Conservation (phyloP, 2,329 filamentous ascomycete species). For the Zasmidium cellare region DNA sequence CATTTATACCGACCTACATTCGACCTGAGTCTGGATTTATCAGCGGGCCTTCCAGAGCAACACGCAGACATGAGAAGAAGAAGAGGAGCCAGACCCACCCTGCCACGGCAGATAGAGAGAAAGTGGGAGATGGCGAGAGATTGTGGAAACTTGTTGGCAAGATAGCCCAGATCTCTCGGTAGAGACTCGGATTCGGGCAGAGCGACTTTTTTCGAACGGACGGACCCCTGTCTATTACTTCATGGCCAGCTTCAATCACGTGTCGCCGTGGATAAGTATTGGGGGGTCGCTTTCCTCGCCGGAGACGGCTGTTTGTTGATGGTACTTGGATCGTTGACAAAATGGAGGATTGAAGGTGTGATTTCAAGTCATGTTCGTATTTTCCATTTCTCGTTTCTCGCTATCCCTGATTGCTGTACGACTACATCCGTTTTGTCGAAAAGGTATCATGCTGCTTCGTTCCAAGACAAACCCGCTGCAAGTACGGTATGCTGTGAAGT, state of each 20-base stretch:
- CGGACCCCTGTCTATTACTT: too few relatives aligned
- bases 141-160: not conserved
- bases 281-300: too few relatives aligned
- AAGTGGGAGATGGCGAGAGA: not conserved
- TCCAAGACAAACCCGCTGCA: not conserved
- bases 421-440: not conserved
- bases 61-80: too few relatives aligned
- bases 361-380: too few relatives aligned
- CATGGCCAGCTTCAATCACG: too few relatives aligned
- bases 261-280: too few relatives aligned
- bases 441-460: not conserved
- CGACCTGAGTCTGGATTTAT: constrained; percentile 8
- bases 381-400: too few relatives aligned
- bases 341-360: too few relatives aligned
- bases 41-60: constrained; percentile 5
- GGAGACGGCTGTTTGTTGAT: too few relatives aligned
- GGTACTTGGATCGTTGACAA: too few relatives aligned
- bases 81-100: not conserved
- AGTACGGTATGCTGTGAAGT: not conserved
- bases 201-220: too few relatives aligned
- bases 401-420: not conserved
- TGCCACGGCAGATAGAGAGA: not conserved
- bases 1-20: not conserved
- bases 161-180: not conserved
- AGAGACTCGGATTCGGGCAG: constrained; percentile 1